phyloP scores from a whole-genome alignment of 2,329 filamentous ascomycete genomes.

The Beauveria sp. region DNA sequence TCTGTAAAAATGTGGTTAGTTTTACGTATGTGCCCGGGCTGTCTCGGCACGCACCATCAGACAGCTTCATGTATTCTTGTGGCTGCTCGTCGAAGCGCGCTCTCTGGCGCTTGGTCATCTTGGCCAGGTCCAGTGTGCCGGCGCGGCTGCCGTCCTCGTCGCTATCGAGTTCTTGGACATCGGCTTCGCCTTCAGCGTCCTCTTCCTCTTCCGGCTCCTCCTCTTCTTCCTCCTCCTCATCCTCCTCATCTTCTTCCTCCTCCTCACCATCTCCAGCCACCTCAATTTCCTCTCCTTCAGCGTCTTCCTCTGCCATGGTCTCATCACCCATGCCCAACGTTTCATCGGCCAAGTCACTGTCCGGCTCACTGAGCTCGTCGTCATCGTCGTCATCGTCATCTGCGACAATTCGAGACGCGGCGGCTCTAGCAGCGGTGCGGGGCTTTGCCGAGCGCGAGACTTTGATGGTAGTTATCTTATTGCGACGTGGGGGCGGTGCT shows the following conservation, averaged over 20 bases:
- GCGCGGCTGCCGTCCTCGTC: slow-evolving; percentile 39
- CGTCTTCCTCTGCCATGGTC: slow-evolving; percentile 40
- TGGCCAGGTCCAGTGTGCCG: slow-evolving; percentile 44
- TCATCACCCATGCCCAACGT: slow-evolving; percentile 32
- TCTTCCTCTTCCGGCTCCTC: slow-evolving; percentile 31
- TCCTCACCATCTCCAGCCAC: slow-evolving; percentile 35
- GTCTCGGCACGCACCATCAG: slow-evolving; percentile 41
- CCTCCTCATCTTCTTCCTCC: slow-evolving; percentile 30
- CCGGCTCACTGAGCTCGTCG: slow-evolving; percentile 47
- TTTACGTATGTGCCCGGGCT: slow-evolving; percentile 6
- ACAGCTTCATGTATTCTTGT: slow-evolving; percentile 51
- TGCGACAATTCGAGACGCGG: slow-evolving; percentile 25
- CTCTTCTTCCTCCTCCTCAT: slow-evolving; percentile 26
- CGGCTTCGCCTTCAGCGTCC: slow-evolving; percentile 31
- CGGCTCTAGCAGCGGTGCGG: slow-evolving; percentile 19
- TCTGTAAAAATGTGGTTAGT: slow-evolving; percentile 31
- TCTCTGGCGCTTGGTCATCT: slow-evolving; percentile 54
- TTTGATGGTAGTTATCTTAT: slow-evolving; percentile 33
- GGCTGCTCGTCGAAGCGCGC: slow-evolving; percentile 51
- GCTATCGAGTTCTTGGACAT: slow-evolving; percentile 31
- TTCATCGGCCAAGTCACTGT: slow-evolving; percentile 19
- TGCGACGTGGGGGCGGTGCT: slow-evolving; percentile 24
- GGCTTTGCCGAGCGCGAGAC: slow-evolving; percentile 30
- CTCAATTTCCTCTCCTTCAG: slow-evolving; percentile 35
- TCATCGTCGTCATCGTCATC: slow-evolving; percentile 39